Evolutionary conservation across 208 protist species (phyloP).

Genomic region (Crithidia sp.): DNA sequence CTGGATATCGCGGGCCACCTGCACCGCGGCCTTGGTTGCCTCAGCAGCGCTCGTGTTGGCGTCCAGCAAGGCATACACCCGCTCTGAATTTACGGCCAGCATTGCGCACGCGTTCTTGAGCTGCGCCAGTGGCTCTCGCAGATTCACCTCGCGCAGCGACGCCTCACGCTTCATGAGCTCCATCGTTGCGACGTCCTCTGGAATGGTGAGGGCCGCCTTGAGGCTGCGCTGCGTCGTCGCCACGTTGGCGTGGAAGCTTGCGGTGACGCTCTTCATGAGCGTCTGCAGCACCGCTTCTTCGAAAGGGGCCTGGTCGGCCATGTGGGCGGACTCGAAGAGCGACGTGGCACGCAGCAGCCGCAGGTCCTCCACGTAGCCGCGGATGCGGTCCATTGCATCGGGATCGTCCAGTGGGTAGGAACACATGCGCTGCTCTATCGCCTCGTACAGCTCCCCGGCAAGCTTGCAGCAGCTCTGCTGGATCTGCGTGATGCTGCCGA

Average conservation of each 20-base stretch:
- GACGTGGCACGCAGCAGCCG: conserved; percentile 83
- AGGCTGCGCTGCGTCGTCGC: conserved; percentile 59
- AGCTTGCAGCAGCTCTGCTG: conserved; percentile 55
- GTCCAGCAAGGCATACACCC: conserved; percentile 42
- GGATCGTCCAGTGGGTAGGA: conserved; percentile 74
- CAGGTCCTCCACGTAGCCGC: conserved; percentile 72
- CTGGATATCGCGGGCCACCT: conserved; percentile 70
- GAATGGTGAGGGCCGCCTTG: conserved; percentile 49
- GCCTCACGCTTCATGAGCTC: conserved; percentile 37
- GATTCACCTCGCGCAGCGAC: conserved; percentile 40
- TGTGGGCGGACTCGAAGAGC: conserved; percentile 42
- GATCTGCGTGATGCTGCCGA: conserved; percentile 68
- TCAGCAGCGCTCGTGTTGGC: conserved; percentile 2
- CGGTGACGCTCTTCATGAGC: conserved; percentile 68
- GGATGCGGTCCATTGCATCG: conserved; percentile 80
- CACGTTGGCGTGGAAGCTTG: conserved; percentile 54
- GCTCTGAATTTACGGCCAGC: conserved; percentile 55
- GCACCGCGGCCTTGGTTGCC: conserved; percentile 34
- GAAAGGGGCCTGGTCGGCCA: conserved; percentile 42
- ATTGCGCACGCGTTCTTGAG: conserved; percentile 83
- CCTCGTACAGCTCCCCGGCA: conserved; percentile 65
- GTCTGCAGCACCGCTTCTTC: conserved; percentile 62
- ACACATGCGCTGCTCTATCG: conserved; percentile 70
- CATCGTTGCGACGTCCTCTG: conserved; percentile 41
- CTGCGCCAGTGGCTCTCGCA: conserved; percentile 76